Percentiles rank a stretch among this genome's conserved stretches.
Conservation (phyloP, 2,329 filamentous ascomycete genomes). For the Helotiales sp. region DNA sequence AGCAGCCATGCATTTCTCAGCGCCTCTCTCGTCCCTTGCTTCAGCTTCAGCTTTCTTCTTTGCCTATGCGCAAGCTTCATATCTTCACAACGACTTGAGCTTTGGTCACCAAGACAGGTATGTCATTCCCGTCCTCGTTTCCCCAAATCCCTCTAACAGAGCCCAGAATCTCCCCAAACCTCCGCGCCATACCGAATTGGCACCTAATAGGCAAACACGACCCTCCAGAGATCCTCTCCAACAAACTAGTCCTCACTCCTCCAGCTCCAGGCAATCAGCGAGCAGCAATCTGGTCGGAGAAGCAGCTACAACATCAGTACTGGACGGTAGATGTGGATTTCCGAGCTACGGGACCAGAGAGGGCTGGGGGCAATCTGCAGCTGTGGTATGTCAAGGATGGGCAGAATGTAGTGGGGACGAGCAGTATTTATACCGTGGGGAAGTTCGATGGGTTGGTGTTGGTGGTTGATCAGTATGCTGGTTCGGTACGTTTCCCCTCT, state of each 20-base stretch:
- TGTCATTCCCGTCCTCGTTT: constrained; percentile 17
- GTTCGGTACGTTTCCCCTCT: constrained; percentile 51
- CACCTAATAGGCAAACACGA: constrained; percentile 50
- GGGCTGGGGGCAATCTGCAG: constrained; percentile 87
- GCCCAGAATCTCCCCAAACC: constrained; percentile 42
- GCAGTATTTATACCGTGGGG: constrained; percentile 82
- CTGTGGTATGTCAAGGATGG: constrained; percentile 86
- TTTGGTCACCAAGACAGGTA: constrained; percentile 53
- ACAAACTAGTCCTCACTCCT: constrained; percentile 91
- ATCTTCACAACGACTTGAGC: constrained; percentile 42
- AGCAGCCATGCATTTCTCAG: constrained; percentile 33
- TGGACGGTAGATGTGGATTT: constrained; percentile 90
- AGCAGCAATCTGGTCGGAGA: constrained; percentile 80
- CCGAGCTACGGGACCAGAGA: constrained; percentile 82
- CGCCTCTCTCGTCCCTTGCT: constrained; percentile 35
- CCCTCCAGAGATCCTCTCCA: constrained; percentile 73
- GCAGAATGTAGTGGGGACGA: constrained; percentile 65
- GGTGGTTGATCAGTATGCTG: constrained; percentile 82
- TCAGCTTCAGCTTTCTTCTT: constrained; percentile 37
- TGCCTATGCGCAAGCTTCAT: constrained; percentile 39
- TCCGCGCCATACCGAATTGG: constrained; percentile 40
- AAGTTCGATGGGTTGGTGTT: constrained; percentile 91
- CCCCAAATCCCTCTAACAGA: constrained; percentile 18
- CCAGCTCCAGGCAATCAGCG: constrained; percentile 84
- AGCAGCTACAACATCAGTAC: constrained; percentile 62